Evolutionary conservation across 345 rosid genomes (phyloP).

Genomic region (Excoecaria cochinchinensis): DNA sequence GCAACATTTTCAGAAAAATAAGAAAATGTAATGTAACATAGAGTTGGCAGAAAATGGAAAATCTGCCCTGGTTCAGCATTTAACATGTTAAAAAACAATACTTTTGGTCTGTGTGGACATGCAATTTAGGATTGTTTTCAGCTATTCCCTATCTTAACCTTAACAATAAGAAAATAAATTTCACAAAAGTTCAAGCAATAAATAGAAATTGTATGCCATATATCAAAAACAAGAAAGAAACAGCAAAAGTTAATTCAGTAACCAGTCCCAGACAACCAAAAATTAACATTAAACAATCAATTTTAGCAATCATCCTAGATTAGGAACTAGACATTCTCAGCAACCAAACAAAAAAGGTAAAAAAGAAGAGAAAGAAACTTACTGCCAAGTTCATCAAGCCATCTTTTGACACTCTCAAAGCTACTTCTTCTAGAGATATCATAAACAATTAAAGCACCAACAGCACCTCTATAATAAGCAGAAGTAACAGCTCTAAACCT

Average conservation of each 20-base stretch:
- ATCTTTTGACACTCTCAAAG: conserved; percentile 79
- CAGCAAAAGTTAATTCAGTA: no score
- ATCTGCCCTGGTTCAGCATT: background rate
- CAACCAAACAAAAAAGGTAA: background rate
- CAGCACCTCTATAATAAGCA: conserved; percentile 94
- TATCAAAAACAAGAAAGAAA: background rate
- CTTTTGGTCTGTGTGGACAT: background rate
- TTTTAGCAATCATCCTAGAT: background rate
- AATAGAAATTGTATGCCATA: background rate
- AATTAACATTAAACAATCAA: background rate
- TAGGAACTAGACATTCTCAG: background rate
- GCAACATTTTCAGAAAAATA: no score
- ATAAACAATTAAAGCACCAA: conserved; percentile 86
- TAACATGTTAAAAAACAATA: background rate
- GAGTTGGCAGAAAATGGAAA: no score
- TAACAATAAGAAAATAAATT: background rate
- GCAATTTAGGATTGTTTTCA: background rate
- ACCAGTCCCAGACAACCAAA: background rate
- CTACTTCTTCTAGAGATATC: conserved; percentile 71
- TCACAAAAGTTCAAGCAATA: background rate
- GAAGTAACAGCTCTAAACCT: conserved; percentile 94
- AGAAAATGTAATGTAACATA: no score
- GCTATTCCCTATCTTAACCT: background rate
- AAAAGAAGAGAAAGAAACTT: conserved; percentile 24
- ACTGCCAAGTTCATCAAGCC: conserved; percentile 89